Percentiles rank a stretch among this genome's conserved stretches.
phyloP scores from a whole-genome alignment of 1,284 basidiomycete species.

The Inonotus hispidus region DNA sequence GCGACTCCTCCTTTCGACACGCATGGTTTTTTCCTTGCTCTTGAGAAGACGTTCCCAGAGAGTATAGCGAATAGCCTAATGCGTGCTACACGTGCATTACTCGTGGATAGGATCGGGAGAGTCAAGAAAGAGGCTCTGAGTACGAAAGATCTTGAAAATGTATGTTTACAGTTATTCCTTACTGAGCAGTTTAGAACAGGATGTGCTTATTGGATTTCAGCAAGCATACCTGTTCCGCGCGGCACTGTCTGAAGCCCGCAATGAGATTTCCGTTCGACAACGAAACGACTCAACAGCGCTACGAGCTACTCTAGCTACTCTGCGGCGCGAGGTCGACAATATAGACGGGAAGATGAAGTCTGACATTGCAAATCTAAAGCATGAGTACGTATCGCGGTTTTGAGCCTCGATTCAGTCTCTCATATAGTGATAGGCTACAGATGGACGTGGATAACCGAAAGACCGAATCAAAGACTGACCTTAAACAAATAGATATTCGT shows the following conservation, averaged over 20 bases:
- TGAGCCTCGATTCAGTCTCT: not conserved
- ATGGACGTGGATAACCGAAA: slow-evolving; percentile 87
- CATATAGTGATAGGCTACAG: not conserved
- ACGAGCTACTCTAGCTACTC: slow-evolving; percentile 64
- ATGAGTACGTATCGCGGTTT: slow-evolving; percentile 60
- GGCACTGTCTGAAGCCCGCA: slow-evolving; percentile 86
- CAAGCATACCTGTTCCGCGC: slow-evolving; percentile 96
- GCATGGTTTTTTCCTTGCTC: slow-evolving; percentile 52
- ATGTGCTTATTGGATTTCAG: slow-evolving; percentile 35
- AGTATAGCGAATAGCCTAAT: slow-evolving; percentile 74
- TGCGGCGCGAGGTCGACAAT: slow-evolving; percentile 86
- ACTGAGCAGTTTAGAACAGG: not conserved
- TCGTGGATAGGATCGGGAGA: slow-evolving; percentile 72
- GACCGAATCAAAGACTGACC: slow-evolving; percentile 85
- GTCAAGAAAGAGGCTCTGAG: slow-evolving; percentile 74
- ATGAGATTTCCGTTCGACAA: slow-evolving; percentile 80
- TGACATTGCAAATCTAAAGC: slow-evolving; percentile 83
- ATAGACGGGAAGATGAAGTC: slow-evolving; percentile 93
- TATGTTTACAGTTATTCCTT: slow-evolving; percentile 36
- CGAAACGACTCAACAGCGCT: slow-evolving; percentile 84
- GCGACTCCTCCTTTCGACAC: slow-evolving; percentile 17
- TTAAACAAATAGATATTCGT: slow-evolving; percentile 82
- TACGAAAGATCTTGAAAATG: slow-evolving; percentile 87
- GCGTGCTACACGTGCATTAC: slow-evolving; percentile 78
- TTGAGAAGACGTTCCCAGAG: slow-evolving; percentile 68